Evolutionary conservation across 1,284 basidiomycete species (phyloP), one percentile per base, ranked within the genome.

Genomic region (Gomphus bonarii): DNA sequence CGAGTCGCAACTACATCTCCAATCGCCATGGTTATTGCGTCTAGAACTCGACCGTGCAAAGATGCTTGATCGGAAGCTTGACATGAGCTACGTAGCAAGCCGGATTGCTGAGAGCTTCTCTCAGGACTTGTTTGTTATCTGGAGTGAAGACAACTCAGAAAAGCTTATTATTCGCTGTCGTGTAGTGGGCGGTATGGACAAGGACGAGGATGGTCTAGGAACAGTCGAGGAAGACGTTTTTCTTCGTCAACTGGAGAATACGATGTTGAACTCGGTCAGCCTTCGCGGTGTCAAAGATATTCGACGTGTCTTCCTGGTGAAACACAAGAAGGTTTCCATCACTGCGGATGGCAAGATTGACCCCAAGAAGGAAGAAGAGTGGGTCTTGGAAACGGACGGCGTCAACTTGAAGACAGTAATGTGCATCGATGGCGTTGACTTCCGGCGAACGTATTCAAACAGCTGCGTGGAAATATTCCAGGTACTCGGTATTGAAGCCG

Each of bases 121-220:
- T 68, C 88, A 91, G 14, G 97, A 99, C 68, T 77, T 98, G 44
- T 98, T 97, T 71, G 94, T 98, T 68, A 97, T 98, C 67, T 97
- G 93, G 85, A 95, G 91, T 62, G 95, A 99, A 78, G 97, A 99
- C 72, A 97, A 98, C 72, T 91, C 95, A 3, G 92, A 97, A 70
- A 95, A 97, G 75, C 84, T 99, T 16, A 84, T 99, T 64, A 89
- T 99, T 67, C 95, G 97, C 61, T 95, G 97, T 71, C 91, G 97
- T 73, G 89, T 98, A 16, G 76, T 95, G 59, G 89, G 91, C 53
- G 86, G 89, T 50, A 80, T 81, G 31, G 93, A 95, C 67, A 95
- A 98, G 70, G 92, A 95, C 18, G 91, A 94, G 20, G 88, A 91
- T 60, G 88, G 83, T 38, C 72, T 81, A 65, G 81, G 80, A 9